Conservation (phyloP, 2,329 filamentous ascomycete species). For the Fusarium sp. region DNA sequence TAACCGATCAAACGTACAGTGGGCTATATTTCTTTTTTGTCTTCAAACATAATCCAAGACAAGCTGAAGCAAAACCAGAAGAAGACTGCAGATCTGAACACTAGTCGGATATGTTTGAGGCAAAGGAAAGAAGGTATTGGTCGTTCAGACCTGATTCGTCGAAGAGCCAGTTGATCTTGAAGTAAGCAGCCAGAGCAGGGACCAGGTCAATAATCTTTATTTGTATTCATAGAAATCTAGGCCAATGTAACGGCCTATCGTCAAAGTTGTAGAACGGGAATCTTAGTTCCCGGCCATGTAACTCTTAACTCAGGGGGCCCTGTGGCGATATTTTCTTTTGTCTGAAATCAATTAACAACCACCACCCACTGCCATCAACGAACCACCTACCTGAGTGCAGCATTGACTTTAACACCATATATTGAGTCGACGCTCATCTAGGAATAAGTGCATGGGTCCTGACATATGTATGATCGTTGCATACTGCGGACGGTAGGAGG, state of each 20-base stretch:
- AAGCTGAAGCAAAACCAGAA: constrained; percentile 12
- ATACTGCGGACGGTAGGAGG: constrained; percentile 8
- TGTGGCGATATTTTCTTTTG: constrained; percentile 15
- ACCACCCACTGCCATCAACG: constrained; percentile 5
- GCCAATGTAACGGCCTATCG: constrained; percentile 29
- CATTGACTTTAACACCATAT: background rate
- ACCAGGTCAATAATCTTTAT: constrained; percentile 12
- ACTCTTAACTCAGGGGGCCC: constrained; percentile 14
- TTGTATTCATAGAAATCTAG: constrained; percentile 4
- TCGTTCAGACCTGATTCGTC: constrained; percentile 20
- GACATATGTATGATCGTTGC: constrained; percentile 1
- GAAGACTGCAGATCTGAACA: constrained; percentile 10
- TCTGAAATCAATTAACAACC: background rate
- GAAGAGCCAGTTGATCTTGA: constrained; percentile 6
- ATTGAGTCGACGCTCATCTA: background rate
- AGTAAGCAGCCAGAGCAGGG: constrained; percentile 30
- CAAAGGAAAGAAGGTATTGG: constrained; percentile 12
- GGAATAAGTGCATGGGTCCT: constrained; percentile 16
- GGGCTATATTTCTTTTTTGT: background rate
- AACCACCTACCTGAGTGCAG: background rate
- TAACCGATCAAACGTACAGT: background rate
- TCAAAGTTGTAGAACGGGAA: constrained; percentile 20
- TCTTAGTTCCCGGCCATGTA: constrained; percentile 2
- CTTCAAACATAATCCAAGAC: background rate
- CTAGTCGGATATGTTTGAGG: constrained; percentile 14